Percentiles rank a stretch among this genome's conserved stretches.
phyloP scores from a whole-genome alignment of 2,329 filamentous ascomycete genomes.

The Fusarium continuum region DNA sequence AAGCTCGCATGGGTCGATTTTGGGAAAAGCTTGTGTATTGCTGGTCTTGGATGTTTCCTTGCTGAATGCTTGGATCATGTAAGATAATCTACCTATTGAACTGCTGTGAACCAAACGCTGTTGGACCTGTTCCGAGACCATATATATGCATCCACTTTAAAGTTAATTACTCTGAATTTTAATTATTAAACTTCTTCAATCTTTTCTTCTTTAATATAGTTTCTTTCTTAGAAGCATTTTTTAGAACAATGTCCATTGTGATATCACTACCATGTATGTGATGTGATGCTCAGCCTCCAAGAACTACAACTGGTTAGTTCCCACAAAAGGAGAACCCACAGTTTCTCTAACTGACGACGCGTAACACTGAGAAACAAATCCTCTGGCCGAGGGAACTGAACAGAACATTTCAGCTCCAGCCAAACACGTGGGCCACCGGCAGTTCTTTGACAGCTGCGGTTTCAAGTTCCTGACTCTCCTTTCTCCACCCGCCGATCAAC shows the following conservation, averaged over 20 bases:
- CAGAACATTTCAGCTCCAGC: slow-evolving; percentile 5
- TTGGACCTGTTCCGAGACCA: background rate
- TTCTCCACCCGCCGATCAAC: slow-evolving; percentile 21
- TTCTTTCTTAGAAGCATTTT: background rate
- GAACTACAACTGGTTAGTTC: background rate
- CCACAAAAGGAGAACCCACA: slow-evolving; percentile 14
- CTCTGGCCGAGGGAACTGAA: too few species aligned
- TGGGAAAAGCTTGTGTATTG: slow-evolving; percentile 16
- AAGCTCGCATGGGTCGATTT: background rate
- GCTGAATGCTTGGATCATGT: slow-evolving; percentile 3
- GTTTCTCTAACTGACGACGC: slow-evolving; percentile 21
- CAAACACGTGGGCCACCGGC: slow-evolving; percentile 10
- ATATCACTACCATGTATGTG: background rate
- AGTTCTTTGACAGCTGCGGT: slow-evolving; percentile 20
- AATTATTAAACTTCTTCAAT: background rate
- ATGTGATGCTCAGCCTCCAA: background rate
- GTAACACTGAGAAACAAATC: slow-evolving; percentile 10
- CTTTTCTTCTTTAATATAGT: background rate
- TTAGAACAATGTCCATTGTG: background rate
- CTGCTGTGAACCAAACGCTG: background rate
- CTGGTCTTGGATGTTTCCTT: slow-evolving; percentile 15
- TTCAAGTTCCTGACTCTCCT: slow-evolving; percentile 18
- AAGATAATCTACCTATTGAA: background rate
- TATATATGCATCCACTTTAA: background rate
- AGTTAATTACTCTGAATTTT: background rate